Evolutionary conservation across 768 basidiomycete species (phyloP).

Genomic region (Mycena galopus): DNA sequence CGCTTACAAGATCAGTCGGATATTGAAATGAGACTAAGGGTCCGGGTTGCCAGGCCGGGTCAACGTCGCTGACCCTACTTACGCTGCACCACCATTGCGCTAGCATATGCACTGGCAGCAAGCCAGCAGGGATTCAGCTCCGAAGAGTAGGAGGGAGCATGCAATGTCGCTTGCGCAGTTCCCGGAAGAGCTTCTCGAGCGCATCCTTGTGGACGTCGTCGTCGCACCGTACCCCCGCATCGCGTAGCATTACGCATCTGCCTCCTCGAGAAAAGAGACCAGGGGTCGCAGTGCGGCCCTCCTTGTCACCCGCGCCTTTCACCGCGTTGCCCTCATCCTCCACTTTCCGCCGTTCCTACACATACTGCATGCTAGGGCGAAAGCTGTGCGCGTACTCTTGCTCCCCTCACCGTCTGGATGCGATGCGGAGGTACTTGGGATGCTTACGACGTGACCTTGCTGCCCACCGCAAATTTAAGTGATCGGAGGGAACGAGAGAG

Average conservation of each 20-base stretch:
- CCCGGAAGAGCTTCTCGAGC: constrained; percentile 57
- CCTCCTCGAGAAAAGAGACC: constrained; percentile 19
- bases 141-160: too few relatives aligned
- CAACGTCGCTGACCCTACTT: too few relatives aligned
- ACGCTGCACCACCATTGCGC: too few relatives aligned
- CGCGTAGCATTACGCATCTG: constrained; percentile 38
- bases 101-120: too few relatives aligned
- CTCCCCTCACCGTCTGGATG: constrained; percentile 57
- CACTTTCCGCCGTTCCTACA: constrained; percentile 55
- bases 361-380: constrained; percentile 53
- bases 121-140: too few relatives aligned
- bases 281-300: constrained; percentile 56
- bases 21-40: too few relatives aligned
- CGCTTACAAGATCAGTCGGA: too few relatives aligned
- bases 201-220: constrained; percentile 55
- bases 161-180: constrained; percentile 25
- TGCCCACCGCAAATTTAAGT: not conserved
- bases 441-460: constrained; percentile 51
- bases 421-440: constrained; percentile 53
- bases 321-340: constrained; percentile 66
- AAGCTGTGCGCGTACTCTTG: constrained; percentile 56
- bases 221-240: constrained; percentile 40
- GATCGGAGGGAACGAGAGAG: not conserved
- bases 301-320: constrained; percentile 64
- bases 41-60: too few relatives aligned